Base-by-base conservation (phyloP, 306 rosid genomes). In the Potentilla sterilis region DNA sequence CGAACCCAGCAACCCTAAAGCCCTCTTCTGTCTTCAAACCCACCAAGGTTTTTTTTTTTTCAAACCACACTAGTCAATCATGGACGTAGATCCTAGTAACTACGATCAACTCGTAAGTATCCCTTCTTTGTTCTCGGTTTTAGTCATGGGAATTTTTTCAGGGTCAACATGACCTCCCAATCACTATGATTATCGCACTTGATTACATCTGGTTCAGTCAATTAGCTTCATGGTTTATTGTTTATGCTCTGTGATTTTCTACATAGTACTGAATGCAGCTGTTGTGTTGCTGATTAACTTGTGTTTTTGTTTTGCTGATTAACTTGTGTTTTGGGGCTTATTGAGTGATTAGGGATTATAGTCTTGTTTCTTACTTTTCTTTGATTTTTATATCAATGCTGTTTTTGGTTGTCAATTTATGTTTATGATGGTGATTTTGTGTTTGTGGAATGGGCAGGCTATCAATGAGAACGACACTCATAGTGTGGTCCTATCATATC, bases 71-170 rank as follows among this genome's bases (percentile, higher is more conserved):
- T 14, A 72, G 51, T 7, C 12, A 37, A 75, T 59, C 84, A 93
- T 93, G 98, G 98, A 89, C 87, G 86, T 89, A 73, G 93, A 93
- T 85, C 95, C 95, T 72, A 91, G 88, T 65, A 88, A 81, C 84
- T 90, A 85, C 89, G 89, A 93, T 71, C 86, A 81, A 83, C 57
- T 82, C 40, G 98, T 93, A 66, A 67, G 88, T 87, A 68, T 79
- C 78, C 18, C 15, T 41, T 64, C 9, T 4, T 43, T 52, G 28
- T 19, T 76, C 37, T 28, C 10, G 10, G 59, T 63, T 73, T 18
- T 1, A 7, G 40, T 43, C 19, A 22, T 19, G 75, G 19, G 52
- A 28, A 28, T 28, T 12, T 51, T 63, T 15, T 48, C 12, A 49
- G 3, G 21, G 12, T 72, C 49, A 42, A 14, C 64, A 22, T 3